phyloP scores from a whole-genome alignment of 1,139 yeast genomes.

The Yamadazyma trypodendri region DNA sequence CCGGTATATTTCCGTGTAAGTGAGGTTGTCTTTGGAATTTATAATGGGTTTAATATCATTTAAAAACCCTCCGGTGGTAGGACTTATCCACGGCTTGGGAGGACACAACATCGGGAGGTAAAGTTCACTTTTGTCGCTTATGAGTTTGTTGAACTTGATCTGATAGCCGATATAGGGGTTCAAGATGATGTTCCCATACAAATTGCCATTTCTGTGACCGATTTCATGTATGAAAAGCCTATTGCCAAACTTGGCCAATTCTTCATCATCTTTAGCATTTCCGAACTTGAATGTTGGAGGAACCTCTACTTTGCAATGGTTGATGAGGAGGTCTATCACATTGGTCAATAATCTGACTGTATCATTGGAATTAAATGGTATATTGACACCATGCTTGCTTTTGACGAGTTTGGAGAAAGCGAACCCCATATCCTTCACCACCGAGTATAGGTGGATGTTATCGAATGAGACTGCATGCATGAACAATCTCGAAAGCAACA shows the following conservation, averaged over 20 bases:
- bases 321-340: slow-evolving; percentile 21
- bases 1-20: slow-evolving; percentile 22
- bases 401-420: slow-evolving; percentile 14
- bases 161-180: slow-evolving; percentile 12
- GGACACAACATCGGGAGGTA: slow-evolving; percentile 40
- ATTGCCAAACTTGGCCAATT: slow-evolving; percentile 10
- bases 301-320: slow-evolving; percentile 19
- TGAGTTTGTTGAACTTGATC: slow-evolving; percentile 5
- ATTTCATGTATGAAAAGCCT: slow-evolving; percentile 11
- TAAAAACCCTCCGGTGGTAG: slow-evolving; percentile 37
- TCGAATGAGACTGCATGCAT: slow-evolving; percentile 18
- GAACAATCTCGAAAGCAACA: slow-evolving; percentile 23
- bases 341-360: slow-evolving; percentile 22
- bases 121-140: slow-evolving; percentile 5
- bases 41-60: slow-evolving; percentile 26
- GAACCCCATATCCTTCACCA: slow-evolving; percentile 10
- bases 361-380: slow-evolving; percentile 15
- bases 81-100: slow-evolving; percentile 38
- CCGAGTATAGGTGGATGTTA: slow-evolving; percentile 9
- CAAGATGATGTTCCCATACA: slow-evolving; percentile 9
- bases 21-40: slow-evolving; percentile 18
- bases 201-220: slow-evolving; percentile 1
- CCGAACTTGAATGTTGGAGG: slow-evolving; percentile 1
- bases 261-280: slow-evolving; percentile 1
- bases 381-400: slow-evolving; percentile 5